Percentiles rank a stretch among this genome's conserved stretches.
Conservation (phyloP, 306 rosid genomes). For the Oemleria cerasiformis region DNA sequence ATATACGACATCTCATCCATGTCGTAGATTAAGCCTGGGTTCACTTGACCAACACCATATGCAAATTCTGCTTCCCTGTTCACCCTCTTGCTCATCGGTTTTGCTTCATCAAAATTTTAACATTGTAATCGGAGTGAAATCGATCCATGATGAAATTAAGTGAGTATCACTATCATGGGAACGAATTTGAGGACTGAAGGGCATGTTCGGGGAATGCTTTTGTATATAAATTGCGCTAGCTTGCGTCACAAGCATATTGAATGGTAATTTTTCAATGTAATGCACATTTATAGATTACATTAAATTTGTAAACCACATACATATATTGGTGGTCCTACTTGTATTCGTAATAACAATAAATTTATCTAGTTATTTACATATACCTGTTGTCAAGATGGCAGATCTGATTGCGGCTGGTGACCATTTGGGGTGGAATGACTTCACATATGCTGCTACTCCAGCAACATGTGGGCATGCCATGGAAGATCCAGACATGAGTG, state of each 20-base stretch:
- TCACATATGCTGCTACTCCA: conserved; percentile 83
- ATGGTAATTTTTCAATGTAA: not conserved
- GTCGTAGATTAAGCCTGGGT: conserved; percentile 84
- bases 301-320: too few species aligned
- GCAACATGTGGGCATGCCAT: conserved; percentile 94
- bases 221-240: not conserved
- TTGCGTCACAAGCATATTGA: not conserved
- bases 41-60: conserved; percentile 76
- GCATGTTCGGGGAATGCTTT: not conserved
- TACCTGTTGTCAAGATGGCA: conserved; percentile 81
- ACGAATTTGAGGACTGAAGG: not conserved
- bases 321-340: too few species aligned
- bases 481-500: conserved; percentile 88
- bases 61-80: conserved; percentile 67
- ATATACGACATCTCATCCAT: conserved; percentile 53
- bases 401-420: conserved; percentile 74
- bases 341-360: too few species aligned
- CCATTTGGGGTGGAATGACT: conserved; percentile 86
- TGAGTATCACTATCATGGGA: not conserved
- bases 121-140: not conserved
- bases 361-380: too few species aligned
- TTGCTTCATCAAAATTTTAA: conserved; percentile 45
- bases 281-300: too few species aligned
- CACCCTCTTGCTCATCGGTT: conserved; percentile 55
- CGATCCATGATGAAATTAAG: not conserved